These are phyloP conservation scores for Aspergillus carbonarius DNA, from an alignment of 2,329 filamentous ascomycete species.

Conservation along the genomic window DNA sequence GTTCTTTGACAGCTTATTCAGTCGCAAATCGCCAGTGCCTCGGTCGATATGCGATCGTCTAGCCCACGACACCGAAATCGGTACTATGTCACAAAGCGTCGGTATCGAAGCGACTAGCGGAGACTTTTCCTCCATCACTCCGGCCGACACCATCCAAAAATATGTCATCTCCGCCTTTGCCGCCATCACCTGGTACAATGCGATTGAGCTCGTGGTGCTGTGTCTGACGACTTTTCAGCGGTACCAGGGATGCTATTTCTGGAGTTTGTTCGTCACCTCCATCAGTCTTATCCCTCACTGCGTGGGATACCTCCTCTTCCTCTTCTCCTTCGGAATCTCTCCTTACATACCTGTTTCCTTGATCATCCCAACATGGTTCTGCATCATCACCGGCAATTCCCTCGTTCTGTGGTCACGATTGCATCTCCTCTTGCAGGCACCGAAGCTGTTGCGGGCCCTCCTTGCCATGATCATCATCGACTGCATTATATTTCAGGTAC, in stretches of 20 bases:
- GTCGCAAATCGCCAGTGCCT: neutral
- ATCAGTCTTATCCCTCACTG: conserved; percentile 40
- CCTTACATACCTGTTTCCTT: conserved; percentile 35
- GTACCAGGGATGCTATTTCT: conserved; percentile 47
- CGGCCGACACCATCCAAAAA: neutral
- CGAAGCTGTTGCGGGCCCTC: conserved; percentile 32
- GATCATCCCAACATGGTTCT: conserved; percentile 40
- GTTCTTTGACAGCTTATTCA: neutral
- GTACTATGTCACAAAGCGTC: neutral
- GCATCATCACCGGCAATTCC: conserved; percentile 45
- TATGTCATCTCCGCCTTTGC: conserved; percentile 39
- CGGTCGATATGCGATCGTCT: neutral
- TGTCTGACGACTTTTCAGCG: conserved; percentile 44
- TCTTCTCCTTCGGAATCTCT: conserved; percentile 29
- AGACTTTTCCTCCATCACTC: neutral
- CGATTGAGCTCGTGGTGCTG: conserved; percentile 45
- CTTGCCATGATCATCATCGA: conserved; percentile 43
- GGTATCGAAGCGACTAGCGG: neutral
- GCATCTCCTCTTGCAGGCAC: conserved; percentile 40
- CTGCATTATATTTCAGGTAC: conserved; percentile 39
- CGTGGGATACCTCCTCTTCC: conserved; percentile 44
- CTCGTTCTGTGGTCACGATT: conserved; percentile 48
- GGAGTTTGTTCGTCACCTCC: conserved; percentile 40
- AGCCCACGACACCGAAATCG: neutral
- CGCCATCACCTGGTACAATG: conserved; percentile 46